A percentile compares a stretch with the other conserved stretches of the same genome.
These are phyloP conservation scores for Neurospora sp. DNA, from an alignment of 495 filamentous ascomycete species.

Conservation along the genomic window DNA sequence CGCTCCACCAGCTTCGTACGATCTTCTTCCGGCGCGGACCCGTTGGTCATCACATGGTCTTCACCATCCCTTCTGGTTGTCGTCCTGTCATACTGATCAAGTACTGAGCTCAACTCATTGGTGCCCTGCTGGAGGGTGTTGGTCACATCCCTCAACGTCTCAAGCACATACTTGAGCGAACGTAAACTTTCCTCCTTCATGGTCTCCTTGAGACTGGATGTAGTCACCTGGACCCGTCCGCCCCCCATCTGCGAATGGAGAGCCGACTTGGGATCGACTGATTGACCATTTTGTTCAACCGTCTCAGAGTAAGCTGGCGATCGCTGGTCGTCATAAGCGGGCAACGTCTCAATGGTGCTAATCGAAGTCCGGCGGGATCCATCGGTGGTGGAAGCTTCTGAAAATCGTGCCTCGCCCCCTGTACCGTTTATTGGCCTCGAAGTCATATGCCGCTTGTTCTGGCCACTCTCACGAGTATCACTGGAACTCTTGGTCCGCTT, in stretches of 20 bases:
- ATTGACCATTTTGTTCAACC: background rate
- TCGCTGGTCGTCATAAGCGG: conserved; percentile 67
- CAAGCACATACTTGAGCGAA: conserved; percentile 67
- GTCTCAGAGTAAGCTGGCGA: conserved; percentile 61
- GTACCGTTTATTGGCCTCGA: conserved; percentile 22
- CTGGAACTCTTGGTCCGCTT: conserved; percentile 29
- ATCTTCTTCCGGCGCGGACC: conserved; percentile 20
- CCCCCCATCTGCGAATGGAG: conserved; percentile 11
- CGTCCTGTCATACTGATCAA: conserved; percentile 65
- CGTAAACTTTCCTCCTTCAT: conserved; percentile 76
- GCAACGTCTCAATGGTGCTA: conserved; percentile 55
- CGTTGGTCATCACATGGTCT: conserved; percentile 11
- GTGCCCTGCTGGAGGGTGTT: conserved; percentile 61
- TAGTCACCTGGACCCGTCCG: conserved; percentile 63
- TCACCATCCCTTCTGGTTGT: conserved; percentile 4
- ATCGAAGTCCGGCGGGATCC: conserved; percentile 33
- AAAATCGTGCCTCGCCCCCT: background rate
- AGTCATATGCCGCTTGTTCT: conserved; percentile 56
- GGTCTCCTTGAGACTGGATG: conserved; percentile 73
- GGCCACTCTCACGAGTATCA: conserved; percentile 33
- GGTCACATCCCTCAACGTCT: conserved; percentile 67
- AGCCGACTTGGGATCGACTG: conserved; percentile 8
- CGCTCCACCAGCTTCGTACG: conserved; percentile 38
- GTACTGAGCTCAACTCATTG: conserved; percentile 52
- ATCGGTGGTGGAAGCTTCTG: background rate